Evolutionary conservation across 177 flowering plant species (phyloP).

Genomic region (Tripterygium wilfordii): DNA sequence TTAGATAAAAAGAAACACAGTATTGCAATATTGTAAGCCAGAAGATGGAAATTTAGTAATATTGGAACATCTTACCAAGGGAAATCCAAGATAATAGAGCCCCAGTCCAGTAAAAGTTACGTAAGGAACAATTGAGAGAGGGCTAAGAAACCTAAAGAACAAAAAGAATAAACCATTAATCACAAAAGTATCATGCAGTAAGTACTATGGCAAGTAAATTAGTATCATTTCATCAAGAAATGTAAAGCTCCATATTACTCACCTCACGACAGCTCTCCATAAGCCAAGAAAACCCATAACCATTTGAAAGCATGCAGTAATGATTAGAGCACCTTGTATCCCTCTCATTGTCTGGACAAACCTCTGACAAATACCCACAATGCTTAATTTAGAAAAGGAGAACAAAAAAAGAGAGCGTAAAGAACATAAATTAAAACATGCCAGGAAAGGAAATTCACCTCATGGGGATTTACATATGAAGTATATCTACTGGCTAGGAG

Average conservation of each 20-base stretch:
- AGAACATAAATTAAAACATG: too few species aligned
- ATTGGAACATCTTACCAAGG: constrained; percentile 25
- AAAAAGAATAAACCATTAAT: background rate
- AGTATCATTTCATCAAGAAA: too few species aligned
- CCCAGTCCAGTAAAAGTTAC: constrained; percentile 45
- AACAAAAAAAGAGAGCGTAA: background rate
- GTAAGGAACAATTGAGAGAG: constrained; percentile 40
- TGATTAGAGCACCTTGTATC: constrained; percentile 70
- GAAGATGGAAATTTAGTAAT: too few species aligned
- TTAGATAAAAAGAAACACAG: too few species aligned
- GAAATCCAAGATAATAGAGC: constrained; percentile 46
- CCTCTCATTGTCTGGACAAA: constrained; percentile 63
- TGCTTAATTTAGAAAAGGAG: background rate
- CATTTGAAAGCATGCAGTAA: constrained; percentile 44
- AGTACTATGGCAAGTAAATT: too few species aligned
- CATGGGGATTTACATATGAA: constrained; percentile 30
- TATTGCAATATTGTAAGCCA: too few species aligned
- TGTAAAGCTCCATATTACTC: too few species aligned
- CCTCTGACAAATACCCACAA: constrained; percentile 31
- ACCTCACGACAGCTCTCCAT: constrained; percentile 73
- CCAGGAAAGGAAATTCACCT: too few species aligned
- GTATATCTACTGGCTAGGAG: constrained; percentile 30
- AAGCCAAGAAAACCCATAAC: constrained; percentile 58
- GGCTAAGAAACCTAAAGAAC: constrained; percentile 34
- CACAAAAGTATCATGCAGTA: too few species aligned